A percentile compares a stretch with the other conserved stretches of the same genome.
Conservation (phyloP, 2,329 filamentous ascomycete species). For the Xylaria sp. region DNA sequence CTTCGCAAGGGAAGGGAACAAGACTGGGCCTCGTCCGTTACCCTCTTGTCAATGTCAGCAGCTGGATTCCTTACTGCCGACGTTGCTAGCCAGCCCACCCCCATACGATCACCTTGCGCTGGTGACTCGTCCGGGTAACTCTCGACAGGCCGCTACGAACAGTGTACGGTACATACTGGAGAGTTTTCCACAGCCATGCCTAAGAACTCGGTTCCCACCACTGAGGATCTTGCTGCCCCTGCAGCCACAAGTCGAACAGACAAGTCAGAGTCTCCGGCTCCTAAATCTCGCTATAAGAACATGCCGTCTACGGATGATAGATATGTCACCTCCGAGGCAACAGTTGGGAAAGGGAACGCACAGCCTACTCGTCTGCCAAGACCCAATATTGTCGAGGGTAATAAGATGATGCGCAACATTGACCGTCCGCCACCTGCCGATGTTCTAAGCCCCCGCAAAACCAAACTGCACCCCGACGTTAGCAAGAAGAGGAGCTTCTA, state of each 20-base stretch:
- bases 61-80: conserved; percentile 1
- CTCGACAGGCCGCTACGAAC: neutral
- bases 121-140: neutral
- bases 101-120: conserved; percentile 21
- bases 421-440: conserved; percentile 46
- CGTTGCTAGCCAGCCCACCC: conserved; percentile 7
- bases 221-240: conserved; percentile 12
- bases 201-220: neutral
- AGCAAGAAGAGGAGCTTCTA: conserved; percentile 46
- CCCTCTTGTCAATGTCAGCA: conserved; percentile 12
- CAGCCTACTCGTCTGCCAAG: conserved; percentile 28
- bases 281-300: conserved; percentile 22
- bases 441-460: conserved; percentile 34
- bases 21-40: conserved; percentile 13
- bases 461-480: conserved; percentile 38
- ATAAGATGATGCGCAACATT: conserved; percentile 43
- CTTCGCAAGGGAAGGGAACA: conserved; percentile 9
- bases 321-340: conserved; percentile 19
- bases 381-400: conserved; percentile 41
- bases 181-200: neutral
- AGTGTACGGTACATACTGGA: too few species aligned
- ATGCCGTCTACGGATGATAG: conserved; percentile 6
- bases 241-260: conserved; percentile 20
- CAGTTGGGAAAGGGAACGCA: conserved; percentile 40
- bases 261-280: conserved; percentile 20